Evolutionary conservation across 2,329 filamentous ascomycete genomes (phyloP).

Genomic region (Orbilia ellipsospora): DNA sequence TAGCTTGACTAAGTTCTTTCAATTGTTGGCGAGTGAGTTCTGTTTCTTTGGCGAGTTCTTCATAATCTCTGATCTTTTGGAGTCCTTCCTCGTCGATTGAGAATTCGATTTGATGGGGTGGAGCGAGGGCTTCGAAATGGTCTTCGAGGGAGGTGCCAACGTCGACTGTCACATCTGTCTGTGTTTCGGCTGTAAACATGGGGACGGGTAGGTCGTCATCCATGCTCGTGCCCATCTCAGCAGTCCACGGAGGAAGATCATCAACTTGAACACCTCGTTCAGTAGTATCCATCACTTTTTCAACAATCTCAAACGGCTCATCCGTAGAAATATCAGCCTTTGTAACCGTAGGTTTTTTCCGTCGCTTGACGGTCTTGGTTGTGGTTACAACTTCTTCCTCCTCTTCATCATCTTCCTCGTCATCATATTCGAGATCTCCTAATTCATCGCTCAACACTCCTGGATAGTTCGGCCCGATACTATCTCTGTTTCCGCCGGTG

Average conservation of each 20-base stretch:
- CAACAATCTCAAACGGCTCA: slow-evolving; percentile 47
- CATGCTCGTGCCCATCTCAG: slow-evolving; percentile 38
- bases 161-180: slow-evolving; percentile 33
- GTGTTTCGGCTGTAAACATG: slow-evolving; percentile 45
- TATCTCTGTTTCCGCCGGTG: slow-evolving; percentile 10
- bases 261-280: slow-evolving; percentile 46
- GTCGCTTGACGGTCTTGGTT: slow-evolving; percentile 51
- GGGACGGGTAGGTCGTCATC: slow-evolving; percentile 35
- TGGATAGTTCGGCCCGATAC: slow-evolving; percentile 24
- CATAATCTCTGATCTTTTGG: slow-evolving; percentile 42
- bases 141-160: slow-evolving; percentile 33
- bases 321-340: slow-evolving; percentile 30
- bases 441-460: slow-evolving; percentile 45
- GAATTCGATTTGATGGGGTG: slow-evolving; percentile 42
- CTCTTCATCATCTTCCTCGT: slow-evolving; percentile 42
- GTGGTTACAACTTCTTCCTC: slow-evolving; percentile 50
- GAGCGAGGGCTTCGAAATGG: slow-evolving; percentile 27
- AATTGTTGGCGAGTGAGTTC: slow-evolving; percentile 46
- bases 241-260: slow-evolving; percentile 11
- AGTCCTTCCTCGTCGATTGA: slow-evolving; percentile 50
- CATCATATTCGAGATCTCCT: slow-evolving; percentile 23
- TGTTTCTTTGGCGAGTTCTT: slow-evolving; percentile 37
- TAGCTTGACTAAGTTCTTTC: slow-evolving; percentile 33
- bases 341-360: slow-evolving; percentile 31
- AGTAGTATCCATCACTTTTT: slow-evolving; percentile 36